A percentile compares a stretch with the other conserved stretches of the same genome.
Conservation (phyloP, 1,139 yeast genomes). For the Diutina scorzettiae region DNA sequence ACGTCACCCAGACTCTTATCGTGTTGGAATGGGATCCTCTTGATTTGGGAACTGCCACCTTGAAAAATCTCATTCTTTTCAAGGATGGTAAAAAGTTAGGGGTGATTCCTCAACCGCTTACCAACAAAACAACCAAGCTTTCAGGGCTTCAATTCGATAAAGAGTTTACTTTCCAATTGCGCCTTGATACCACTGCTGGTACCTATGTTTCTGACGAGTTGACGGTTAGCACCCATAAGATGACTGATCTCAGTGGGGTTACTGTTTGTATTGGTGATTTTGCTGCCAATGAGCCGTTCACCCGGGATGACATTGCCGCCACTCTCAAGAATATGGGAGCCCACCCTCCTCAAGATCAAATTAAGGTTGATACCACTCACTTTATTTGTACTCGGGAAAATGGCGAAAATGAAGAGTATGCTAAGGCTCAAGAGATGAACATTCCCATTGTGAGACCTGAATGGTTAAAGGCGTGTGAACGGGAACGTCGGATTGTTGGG, state of each 20-base stretch:
- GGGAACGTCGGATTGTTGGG: constrained; percentile 82
- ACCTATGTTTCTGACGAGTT: constrained; percentile 56
- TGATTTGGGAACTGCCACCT: constrained; percentile 70
- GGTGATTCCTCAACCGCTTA: constrained; percentile 72
- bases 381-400: constrained; percentile 66
- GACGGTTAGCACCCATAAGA: constrained; percentile 76
- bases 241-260: constrained; percentile 92
- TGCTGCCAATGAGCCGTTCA: constrained; percentile 46
- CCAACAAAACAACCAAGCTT: constrained; percentile 72
- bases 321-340: constrained; percentile 73
- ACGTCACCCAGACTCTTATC: constrained; percentile 89
- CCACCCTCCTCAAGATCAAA: constrained; percentile 54
- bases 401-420: constrained; percentile 46
- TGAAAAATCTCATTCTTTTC: constrained; percentile 66
- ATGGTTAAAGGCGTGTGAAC: constrained; percentile 91
- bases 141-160: constrained; percentile 89
- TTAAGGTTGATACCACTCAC: constrained; percentile 89
- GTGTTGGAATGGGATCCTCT: constrained; percentile 90
- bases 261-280: constrained; percentile 84
- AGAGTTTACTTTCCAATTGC: constrained; percentile 65
- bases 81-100: constrained; percentile 77
- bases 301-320: constrained; percentile 48
- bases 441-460: constrained; percentile 95
- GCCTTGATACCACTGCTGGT: constrained; percentile 85
- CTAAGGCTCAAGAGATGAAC: constrained; percentile 74